Conservation (phyloP, 306 rosid species). For the Castanea mollissima region DNA sequence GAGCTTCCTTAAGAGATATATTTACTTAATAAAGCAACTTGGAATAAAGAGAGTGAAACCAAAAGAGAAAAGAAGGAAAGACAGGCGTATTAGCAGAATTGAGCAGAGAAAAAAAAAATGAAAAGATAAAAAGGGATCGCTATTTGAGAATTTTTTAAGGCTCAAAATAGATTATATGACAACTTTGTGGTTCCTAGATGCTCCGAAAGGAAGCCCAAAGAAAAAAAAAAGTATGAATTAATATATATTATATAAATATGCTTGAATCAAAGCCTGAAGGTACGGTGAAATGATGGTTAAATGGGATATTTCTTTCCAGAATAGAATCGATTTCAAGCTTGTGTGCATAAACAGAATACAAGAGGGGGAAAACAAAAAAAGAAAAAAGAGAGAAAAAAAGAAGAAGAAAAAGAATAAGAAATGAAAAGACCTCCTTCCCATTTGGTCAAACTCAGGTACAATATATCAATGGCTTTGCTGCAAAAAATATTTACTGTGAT, state of each 20-base stretch:
- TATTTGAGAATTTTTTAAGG: conserved; percentile 1
- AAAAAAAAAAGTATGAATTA: conserved; percentile 5
- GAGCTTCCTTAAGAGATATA: neutral
- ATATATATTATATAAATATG: conserved; percentile 3
- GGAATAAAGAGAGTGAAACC: neutral
- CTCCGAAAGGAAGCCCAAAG: conserved; percentile 10
- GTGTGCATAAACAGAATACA: neutral
- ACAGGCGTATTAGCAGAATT: neutral
- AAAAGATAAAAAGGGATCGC: conserved; percentile 13
- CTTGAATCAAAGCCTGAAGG: conserved; percentile 21
- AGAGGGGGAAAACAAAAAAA: neutral
- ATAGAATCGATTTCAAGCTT: neutral
- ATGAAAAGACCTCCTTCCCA: conserved; percentile 3
- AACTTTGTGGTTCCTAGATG: conserved; percentile 13
- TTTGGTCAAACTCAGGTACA: conserved; percentile 33
- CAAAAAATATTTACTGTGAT: conserved; percentile 21
- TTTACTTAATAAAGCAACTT: neutral
- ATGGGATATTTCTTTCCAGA: conserved; percentile 20
- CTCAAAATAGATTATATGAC: neutral
- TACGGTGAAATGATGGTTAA: conserved; percentile 26
- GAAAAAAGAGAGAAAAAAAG: neutral
- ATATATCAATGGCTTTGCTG: conserved; percentile 30
- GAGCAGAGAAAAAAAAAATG: neutral
- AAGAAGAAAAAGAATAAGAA: neutral
- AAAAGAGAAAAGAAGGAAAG: neutral